These are phyloP conservation scores for Myxozyma neotropica DNA, from an alignment of 805 yeast species.

Conservation along the genomic window DNA sequence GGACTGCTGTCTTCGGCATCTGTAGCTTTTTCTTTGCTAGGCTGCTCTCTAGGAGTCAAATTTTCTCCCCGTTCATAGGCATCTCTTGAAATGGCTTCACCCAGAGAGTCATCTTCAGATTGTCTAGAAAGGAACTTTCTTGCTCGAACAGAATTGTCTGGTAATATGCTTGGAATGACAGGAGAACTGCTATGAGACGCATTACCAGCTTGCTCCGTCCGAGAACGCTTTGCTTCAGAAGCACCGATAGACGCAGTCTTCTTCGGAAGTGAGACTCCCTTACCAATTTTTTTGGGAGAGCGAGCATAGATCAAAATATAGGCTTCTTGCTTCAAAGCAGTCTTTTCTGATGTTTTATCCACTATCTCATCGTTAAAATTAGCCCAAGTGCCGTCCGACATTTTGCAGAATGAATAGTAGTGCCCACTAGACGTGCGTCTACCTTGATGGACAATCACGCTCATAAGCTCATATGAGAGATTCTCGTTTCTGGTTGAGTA, in stretches of 20 bases:
- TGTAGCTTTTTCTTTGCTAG: not conserved
- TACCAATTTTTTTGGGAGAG: not conserved
- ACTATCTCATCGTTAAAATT: conserved; percentile 92
- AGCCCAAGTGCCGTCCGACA: conserved; percentile 91
- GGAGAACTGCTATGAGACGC: not conserved
- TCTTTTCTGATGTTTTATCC: conserved; percentile 68
- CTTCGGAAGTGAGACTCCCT: not conserved
- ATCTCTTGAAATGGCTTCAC: conserved; percentile 23
- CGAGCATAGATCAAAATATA: conserved; percentile 80
- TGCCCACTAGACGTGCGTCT: conserved; percentile 91
- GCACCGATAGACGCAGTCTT: not conserved
- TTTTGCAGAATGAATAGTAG: conserved; percentile 85
- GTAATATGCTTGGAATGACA: not conserved
- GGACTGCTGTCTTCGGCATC: too few relatives aligned
- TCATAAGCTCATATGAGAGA: conserved; percentile 64
- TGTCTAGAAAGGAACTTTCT: not conserved
- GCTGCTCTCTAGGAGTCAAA: not conserved
- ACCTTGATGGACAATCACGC: conserved; percentile 94
- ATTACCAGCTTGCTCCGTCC: not conserved
- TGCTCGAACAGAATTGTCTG: not conserved
- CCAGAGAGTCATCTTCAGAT: conserved; percentile 16
- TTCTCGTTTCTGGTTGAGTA: conserved; percentile 45
- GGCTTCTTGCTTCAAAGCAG: conserved; percentile 83
- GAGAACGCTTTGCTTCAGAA: not conserved
- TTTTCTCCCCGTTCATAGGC: conserved; percentile 17